Conservation (phyloP, 441 rosid species). For the Bocquillonia castaneifolia region DNA sequence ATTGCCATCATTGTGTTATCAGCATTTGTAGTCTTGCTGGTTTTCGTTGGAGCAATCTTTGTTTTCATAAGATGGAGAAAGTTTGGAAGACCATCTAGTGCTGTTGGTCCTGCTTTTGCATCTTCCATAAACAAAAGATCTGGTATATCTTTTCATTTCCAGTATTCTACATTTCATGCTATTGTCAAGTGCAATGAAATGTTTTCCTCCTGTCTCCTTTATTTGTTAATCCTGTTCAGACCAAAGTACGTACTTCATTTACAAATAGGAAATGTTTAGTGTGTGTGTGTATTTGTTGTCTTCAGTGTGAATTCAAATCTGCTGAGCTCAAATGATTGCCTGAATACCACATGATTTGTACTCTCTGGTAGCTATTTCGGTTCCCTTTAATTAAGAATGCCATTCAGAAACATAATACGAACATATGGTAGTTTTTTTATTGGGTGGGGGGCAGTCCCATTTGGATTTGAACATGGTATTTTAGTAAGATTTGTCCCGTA, state of each 20-base stretch:
- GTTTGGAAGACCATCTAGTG: conserved; percentile 70
- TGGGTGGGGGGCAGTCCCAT: neutral
- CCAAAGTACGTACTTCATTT: neutral
- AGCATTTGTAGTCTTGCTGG: conserved; percentile 66
- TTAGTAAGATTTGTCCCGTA: neutral
- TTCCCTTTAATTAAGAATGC: neutral
- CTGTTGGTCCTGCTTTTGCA: conserved; percentile 69
- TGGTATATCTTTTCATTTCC: conserved; percentile 37
- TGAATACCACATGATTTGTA: neutral
- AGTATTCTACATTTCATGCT: neutral
- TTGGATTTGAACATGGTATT: neutral
- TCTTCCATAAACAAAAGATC: conserved; percentile 77
- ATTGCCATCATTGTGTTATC: conserved; percentile 68
- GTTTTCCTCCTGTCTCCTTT: neutral
- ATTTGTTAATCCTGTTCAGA: neutral
- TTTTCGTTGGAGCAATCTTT: conserved; percentile 63
- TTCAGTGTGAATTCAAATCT: neutral
- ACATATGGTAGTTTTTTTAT: neutral
- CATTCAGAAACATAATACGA: neutral
- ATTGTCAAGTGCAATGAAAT: neutral
- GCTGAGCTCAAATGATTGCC: neutral
- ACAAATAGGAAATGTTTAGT: neutral
- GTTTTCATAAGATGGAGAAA: conserved; percentile 69
- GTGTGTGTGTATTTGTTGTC: neutral
- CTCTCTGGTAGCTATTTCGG: neutral